A percentile compares a stretch with the other conserved stretches of the same genome.
Evolutionary conservation across 345 rosid species (phyloP).

Genomic region (Geranium brycei): DNA sequence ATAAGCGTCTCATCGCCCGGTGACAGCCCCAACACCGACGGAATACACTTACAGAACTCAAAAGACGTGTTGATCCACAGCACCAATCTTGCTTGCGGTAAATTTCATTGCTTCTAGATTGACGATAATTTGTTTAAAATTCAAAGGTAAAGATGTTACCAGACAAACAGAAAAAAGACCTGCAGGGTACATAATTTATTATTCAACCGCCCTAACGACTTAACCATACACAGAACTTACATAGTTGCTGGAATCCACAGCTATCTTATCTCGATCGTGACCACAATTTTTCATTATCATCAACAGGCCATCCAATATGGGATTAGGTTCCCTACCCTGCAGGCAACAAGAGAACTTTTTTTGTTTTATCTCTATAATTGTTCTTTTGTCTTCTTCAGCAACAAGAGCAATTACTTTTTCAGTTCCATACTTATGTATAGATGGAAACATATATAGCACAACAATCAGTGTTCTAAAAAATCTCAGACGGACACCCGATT

Average conservation of each 20-base stretch:
- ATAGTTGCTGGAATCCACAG: background rate
- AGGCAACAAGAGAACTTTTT: background rate
- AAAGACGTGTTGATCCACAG: slow-evolving; percentile 13
- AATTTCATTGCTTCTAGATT: background rate
- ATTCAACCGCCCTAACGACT: background rate
- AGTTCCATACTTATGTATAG: background rate
- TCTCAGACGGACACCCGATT: no score
- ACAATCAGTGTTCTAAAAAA: no score
- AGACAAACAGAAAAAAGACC: no score
- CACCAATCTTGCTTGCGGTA: slow-evolving; percentile 11
- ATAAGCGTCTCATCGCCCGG: slow-evolving; percentile 23
- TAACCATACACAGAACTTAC: background rate
- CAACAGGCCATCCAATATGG: background rate
- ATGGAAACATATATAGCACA: background rate
- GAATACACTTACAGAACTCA: slow-evolving; percentile 29
- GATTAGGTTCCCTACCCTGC: background rate
- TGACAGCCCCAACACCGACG: slow-evolving; percentile 31
- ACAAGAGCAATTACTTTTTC: background rate
- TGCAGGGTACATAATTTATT: background rate
- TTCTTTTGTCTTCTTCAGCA: background rate
- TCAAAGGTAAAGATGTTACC: no score
- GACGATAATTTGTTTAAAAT: no score
- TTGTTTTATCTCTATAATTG: background rate
- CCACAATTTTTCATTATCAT: background rate
- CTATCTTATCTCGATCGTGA: background rate